Base-by-base conservation (phyloP, 495 filamentous ascomycete species). In the Hyaloscypha variabilis region DNA sequence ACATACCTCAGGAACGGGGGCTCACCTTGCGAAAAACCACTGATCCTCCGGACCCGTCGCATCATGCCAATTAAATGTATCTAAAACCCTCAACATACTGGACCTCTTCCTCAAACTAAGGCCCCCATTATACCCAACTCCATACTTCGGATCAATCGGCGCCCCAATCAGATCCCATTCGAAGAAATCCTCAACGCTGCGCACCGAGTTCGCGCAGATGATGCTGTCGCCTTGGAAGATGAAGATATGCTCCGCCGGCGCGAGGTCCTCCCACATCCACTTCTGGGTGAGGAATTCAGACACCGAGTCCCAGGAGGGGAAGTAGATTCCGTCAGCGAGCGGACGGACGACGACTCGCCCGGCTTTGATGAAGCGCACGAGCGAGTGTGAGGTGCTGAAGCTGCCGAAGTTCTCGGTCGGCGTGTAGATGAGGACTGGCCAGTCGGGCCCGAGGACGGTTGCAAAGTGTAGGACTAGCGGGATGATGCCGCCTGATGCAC, bases 361-460 rank as follows among this genome's bases (percentile, higher is more conserved):
- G 23, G 17, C 24, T 13, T 50, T 42, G 11, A 60, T 51, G 51
- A 53, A 49, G 10, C 69, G 63, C 1, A 36, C 8, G 11, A 72
- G 57, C 0, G 69, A 54, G 23, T 65, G 26, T 4, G 63, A 69
- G 1, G 63, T 66, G 49, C 39, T 58, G 56, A 72, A 69, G 29
- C 53, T 49, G 4, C 55, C 59, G 19, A 65, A 62, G 61, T 63
- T 67, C 25, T 68, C 65, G 3, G 58, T 50, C 11, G 39, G 23
- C 1, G 74, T 74, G 59, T 69, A 76, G 42, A 76, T 67, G 4
- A 74, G 57, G 2, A 77, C 49, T 23, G 71, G 68, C 75, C 75
- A 77, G 34, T 67, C 65, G 11, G 73, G 70, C 0, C 73, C 73
- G n/a, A 77, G 67, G 13, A 77, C 72, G n/a, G 72, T 36, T n/a